Conservation (phyloP, 768 basidiomycete species). For the Tephrocybe sp. region DNA sequence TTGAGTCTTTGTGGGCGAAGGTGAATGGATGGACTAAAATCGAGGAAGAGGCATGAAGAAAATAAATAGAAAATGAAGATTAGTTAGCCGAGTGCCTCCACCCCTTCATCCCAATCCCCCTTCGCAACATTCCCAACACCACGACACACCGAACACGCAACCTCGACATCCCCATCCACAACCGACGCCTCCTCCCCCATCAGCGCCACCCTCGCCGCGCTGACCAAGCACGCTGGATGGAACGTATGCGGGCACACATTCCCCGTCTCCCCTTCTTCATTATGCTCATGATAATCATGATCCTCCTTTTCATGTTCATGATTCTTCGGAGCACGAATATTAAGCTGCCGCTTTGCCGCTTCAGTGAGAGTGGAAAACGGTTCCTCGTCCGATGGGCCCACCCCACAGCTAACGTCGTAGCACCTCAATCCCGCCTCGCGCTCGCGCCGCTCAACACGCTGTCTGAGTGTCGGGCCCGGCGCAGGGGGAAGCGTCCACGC, state of each 20-base stretch:
- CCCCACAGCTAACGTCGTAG: slow-evolving; percentile 68
- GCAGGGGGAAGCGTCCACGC: slow-evolving; percentile 62
- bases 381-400: slow-evolving; percentile 76
- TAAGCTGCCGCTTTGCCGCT: slow-evolving; percentile 35
- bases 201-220: slow-evolving; percentile 64
- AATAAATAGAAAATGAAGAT: too few relatives aligned
- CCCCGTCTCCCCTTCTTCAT: slow-evolving; percentile 13
- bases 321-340: slow-evolving; percentile 27
- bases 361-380: slow-evolving; percentile 39
- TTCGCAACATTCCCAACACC: slow-evolving; percentile 58
- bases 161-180: slow-evolving; percentile 49
- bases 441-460: slow-evolving; percentile 72
- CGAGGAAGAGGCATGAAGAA: too few relatives aligned
- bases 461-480: slow-evolving; percentile 70
- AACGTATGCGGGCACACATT: slow-evolving; percentile 65
- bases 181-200: slow-evolving; percentile 51
- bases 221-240: slow-evolving; percentile 72
- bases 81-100: slow-evolving; percentile 27
- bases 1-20: too few relatives aligned
- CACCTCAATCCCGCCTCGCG: slow-evolving; percentile 73
- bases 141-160: slow-evolving; percentile 75
- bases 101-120: slow-evolving; percentile 60
- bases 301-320: slow-evolving; percentile 12
- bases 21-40: background rate
- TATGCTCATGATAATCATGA: background rate